These are phyloP conservation scores for Mesotaenium endlicherianum DNA, from an alignment of 139 green algal species.

Conservation along the genomic window DNA sequence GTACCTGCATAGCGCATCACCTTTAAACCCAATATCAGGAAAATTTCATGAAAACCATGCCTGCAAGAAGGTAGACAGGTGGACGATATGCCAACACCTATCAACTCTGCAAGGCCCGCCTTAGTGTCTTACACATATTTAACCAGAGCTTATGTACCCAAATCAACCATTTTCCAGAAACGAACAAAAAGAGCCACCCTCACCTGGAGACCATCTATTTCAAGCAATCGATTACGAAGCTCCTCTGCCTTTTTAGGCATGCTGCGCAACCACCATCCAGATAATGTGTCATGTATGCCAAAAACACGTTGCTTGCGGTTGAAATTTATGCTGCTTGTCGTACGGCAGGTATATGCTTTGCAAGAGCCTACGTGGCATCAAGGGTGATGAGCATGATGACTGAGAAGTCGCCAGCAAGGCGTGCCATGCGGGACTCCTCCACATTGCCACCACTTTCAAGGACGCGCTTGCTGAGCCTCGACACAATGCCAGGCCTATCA, in stretches of 20 bases:
- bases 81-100: no score
- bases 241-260: constrained; percentile 10
- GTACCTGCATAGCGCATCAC: constrained; percentile 20
- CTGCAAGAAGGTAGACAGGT: no score
- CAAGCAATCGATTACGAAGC: background rate
- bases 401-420: constrained; percentile 39
- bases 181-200: no score
- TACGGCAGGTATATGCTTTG: background rate
- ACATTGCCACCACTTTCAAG: constrained; percentile 33
- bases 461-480: constrained; percentile 11
- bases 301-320: no score
- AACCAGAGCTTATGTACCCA: no score
- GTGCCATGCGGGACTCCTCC: constrained; percentile 44
- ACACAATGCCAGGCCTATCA: constrained; percentile 47
- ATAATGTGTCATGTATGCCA: no score
- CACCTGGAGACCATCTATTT: constrained; percentile 23
- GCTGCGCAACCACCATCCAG: background rate
- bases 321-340: no score
- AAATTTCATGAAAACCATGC: no score
- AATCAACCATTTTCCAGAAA: no score
- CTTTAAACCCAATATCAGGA: no score
- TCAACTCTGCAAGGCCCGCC: no score
- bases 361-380: constrained; percentile 8
- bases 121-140: no score
- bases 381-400: constrained; percentile 48